Conservation (phyloP, 2,329 filamentous ascomycete species). For the Cladosporium sphaerospermum region DNA sequence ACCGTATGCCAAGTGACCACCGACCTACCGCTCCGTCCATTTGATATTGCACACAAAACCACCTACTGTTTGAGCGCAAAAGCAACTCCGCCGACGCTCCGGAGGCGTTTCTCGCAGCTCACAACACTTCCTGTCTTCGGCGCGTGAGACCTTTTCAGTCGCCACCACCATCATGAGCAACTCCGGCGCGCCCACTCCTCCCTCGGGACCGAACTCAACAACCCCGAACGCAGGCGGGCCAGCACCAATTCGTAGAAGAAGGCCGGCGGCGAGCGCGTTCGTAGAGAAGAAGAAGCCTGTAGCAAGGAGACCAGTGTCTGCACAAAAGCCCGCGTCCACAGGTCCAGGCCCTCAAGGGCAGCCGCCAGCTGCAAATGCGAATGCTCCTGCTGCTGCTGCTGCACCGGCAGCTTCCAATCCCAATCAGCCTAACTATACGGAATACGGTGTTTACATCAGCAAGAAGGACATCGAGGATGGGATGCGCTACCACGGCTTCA, state of each 20-base stretch:
- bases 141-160: neutral
- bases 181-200: constrained; percentile 27
- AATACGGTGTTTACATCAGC: constrained; percentile 52
- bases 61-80: neutral
- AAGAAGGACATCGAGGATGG: constrained; percentile 74
- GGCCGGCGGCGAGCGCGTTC: constrained; percentile 31
- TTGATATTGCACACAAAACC: neutral
- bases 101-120: neutral
- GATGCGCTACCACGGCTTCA: constrained; percentile 80
- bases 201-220: constrained; percentile 21
- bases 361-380: neutral
- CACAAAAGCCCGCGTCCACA: constrained; percentile 6
- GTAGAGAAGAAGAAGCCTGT: constrained; percentile 20
- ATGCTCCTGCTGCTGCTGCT: neutral
- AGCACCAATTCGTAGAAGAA: constrained; percentile 28
- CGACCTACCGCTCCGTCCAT: no score
- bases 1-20: no score
- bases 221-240: constrained; percentile 32
- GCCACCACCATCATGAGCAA: constrained; percentile 26
- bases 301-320: constrained; percentile 31
- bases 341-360: neutral
- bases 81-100: neutral
- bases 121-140: neutral
- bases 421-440: neutral
- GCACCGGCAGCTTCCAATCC: neutral